Conservation (phyloP, 1,284 basidiomycete genomes). For the Tremellales sp. region DNA sequence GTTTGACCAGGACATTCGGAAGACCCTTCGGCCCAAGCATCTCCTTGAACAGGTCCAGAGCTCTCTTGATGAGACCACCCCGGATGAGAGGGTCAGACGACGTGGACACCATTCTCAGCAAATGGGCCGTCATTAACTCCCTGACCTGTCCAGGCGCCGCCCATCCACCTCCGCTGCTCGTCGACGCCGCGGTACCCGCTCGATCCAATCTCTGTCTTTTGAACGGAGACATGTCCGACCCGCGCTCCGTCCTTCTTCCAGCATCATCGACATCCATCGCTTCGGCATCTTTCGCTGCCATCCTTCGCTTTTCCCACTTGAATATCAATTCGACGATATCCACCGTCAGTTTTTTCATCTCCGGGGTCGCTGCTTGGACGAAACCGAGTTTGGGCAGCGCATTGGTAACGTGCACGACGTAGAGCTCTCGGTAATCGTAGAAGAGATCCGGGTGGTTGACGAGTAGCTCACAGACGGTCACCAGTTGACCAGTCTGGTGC, state of each 20-base stretch:
- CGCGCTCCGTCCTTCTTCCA: slow-evolving; percentile 18
- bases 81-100: slow-evolving; percentile 65
- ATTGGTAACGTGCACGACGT: slow-evolving; percentile 93
- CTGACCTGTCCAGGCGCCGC: slow-evolving; percentile 72
- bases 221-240: slow-evolving; percentile 33
- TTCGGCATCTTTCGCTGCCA: slow-evolving; percentile 51
- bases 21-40: slow-evolving; percentile 80
- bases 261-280: slow-evolving; percentile 47
- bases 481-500: slow-evolving; percentile 71
- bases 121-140: slow-evolving; percentile 88
- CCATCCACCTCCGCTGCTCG: slow-evolving; percentile 56
- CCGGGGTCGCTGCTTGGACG: slow-evolving; percentile 66
- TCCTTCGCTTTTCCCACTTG: slow-evolving; percentile 68
- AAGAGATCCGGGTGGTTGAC: slow-evolving; percentile 89
- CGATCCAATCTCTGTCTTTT: slow-evolving; percentile 52
- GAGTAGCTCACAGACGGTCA: slow-evolving; percentile 87
- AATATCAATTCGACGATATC: slow-evolving; percentile 84
- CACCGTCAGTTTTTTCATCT: slow-evolving; percentile 75
- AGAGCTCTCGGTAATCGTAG: slow-evolving; percentile 87
- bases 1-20: slow-evolving; percentile 89
- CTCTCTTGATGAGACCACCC: slow-evolving; percentile 66
- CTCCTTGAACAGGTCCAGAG: slow-evolving; percentile 72
- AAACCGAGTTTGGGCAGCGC: slow-evolving; percentile 85
- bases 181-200: slow-evolving; percentile 50
- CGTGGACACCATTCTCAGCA: slow-evolving; percentile 79